phyloP scores from a whole-genome alignment of 305 asterid genomes.

The Solanum hybrid region DNA sequence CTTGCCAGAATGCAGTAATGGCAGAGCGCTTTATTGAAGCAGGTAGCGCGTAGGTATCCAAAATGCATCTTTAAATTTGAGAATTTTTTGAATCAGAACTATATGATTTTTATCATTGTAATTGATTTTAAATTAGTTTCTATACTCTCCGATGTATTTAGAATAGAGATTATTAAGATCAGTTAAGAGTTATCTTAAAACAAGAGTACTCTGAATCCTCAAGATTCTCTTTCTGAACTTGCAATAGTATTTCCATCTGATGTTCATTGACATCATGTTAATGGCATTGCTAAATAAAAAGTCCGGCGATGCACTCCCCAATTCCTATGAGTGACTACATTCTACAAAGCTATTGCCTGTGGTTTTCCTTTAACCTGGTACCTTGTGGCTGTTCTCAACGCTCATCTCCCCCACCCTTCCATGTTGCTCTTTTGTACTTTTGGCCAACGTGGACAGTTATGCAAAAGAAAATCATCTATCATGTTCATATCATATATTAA shows the following conservation, averaged over 20 bases:
- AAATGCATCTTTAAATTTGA: constrained; percentile 8
- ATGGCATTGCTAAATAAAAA: not conserved
- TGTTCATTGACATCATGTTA: not conserved
- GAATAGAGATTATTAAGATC: not conserved
- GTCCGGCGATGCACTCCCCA: not conserved
- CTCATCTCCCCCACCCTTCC: not conserved
- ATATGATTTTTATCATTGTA: not conserved
- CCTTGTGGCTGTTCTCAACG: not conserved
- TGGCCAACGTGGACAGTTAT: not conserved
- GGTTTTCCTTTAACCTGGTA: not conserved
- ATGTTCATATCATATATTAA: not conserved
- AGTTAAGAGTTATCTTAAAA: not conserved
- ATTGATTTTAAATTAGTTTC: not conserved
- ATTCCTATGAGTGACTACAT: not conserved
- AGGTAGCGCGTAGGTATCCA: constrained; percentile 99
- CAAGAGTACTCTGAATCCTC: not conserved
- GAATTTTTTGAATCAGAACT: not conserved
- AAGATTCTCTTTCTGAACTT: not conserved
- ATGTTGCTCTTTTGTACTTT: not conserved
- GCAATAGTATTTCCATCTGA: not conserved
- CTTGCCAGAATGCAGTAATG: constrained; percentile 90
- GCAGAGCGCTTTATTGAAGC: constrained; percentile 99
- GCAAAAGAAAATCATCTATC: not conserved
- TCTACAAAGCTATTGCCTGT: not conserved
- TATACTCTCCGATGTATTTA: not conserved